These are phyloP conservation scores for Suillus plorans DNA, from an alignment of 768 basidiomycete species.

Conservation along the genomic window DNA sequence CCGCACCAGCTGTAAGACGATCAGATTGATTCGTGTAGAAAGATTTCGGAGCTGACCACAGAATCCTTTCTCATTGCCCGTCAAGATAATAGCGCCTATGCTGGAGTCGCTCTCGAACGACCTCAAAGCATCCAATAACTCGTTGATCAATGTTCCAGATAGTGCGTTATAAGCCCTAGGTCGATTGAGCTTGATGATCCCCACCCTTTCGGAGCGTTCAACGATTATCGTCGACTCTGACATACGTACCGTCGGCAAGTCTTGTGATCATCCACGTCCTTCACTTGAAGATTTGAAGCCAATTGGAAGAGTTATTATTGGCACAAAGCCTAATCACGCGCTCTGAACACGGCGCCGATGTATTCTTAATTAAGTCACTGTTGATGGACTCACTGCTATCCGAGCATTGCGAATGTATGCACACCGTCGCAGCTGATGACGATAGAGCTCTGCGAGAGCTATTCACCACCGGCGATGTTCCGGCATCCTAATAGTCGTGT, in stretches of 20 bases:
- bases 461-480: too few relatives aligned
- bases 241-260: conserved; percentile 13
- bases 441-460: too few relatives aligned
- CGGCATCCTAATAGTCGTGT: too few relatives aligned
- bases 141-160: conserved; percentile 69
- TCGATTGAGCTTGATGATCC: conserved; percentile 77
- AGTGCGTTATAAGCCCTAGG: conserved; percentile 89
- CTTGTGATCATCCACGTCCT: neutral
- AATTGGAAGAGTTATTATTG: neutral
- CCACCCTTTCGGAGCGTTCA: conserved; percentile 22
- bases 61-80: conserved; percentile 87
- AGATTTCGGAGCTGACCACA: conserved; percentile 13
- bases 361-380: too few relatives aligned
- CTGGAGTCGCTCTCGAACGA: conserved; percentile 66
- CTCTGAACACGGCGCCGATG: neutral
- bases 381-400: too few relatives aligned
- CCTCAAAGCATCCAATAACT: conserved; percentile 74
- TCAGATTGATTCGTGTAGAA: neutral
- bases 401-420: too few relatives aligned
- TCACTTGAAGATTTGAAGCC: neutral
- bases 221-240: conserved; percentile 24
- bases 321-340: neutral
- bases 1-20: conserved; percentile 72
- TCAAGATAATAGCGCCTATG: conserved; percentile 86
- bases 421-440: too few relatives aligned